Evolutionary conservation across 2,329 filamentous ascomycete genomes (phyloP), one percentile per base, ranked within the genome.

Genomic region (Trichoderma citrinoviride): DNA sequence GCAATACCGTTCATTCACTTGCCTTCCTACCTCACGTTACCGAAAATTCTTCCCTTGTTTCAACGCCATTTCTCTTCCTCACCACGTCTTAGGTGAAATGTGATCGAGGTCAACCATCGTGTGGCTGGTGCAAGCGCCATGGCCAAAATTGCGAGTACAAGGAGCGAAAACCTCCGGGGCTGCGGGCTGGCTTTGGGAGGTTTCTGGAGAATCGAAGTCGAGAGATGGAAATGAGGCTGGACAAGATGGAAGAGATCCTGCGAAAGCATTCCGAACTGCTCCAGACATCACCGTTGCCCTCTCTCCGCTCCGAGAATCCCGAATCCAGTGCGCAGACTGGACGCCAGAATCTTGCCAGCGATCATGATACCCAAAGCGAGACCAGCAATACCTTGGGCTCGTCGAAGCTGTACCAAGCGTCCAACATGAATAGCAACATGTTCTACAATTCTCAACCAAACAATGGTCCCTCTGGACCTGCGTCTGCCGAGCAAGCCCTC

Each of bases 81-180:
- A 37, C 33, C 33, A 88, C 10, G 17, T 52, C 19, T n/a, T 46
- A 62, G 86, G 87, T 90, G 29, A 90, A 90, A 82, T 91, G 89
- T 76, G 90, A 93, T 76, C 85, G 91, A 41, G 88, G 87, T 5
- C 89, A 92, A 71, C 90, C 90, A 1, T 85, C 87, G 6, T 90
- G 87, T 71, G 86, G 87, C 56, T 89, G 87, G 87, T 89, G 87
- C 70, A 85, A 78, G 68, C 85, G 86, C 65, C 89, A 90, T 74
- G 82, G 82, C 37, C 85, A 85, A 33, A 74, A 78, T 19, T 90
- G 87, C 77, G 87, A 89, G 73, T 90, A 90, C 76, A 89, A 87
- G 72, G 87, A 89, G 71, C 82, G 87, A 61, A 89, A 89, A 77
- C 88, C 89, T 71, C 87, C 87, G 8, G 87, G 87, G 0, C 75